Percentiles rank a stretch among this genome's conserved stretches.
Conservation (phyloP, 176 grass and related monocot species). For the Oropetium thomaeum region DNA sequence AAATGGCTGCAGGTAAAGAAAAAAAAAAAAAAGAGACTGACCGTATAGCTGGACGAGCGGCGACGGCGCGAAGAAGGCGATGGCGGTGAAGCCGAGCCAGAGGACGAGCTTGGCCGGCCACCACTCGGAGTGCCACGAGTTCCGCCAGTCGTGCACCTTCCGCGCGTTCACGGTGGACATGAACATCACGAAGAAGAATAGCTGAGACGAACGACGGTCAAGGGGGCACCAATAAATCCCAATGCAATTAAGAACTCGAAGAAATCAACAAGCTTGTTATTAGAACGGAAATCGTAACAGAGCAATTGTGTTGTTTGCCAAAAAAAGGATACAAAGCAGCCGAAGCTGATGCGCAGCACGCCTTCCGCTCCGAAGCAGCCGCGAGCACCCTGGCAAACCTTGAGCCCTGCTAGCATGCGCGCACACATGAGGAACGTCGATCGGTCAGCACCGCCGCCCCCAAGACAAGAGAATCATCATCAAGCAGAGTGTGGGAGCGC, state of each 20-base stretch:
- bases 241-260: neutral
- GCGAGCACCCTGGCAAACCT: constrained; percentile 49
- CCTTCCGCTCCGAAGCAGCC: constrained; percentile 86
- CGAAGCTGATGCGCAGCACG: constrained; percentile 88
- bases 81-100: constrained; percentile 70
- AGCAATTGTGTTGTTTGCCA: neutral
- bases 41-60: constrained; percentile 86
- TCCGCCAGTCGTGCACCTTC: constrained; percentile 67
- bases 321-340: constrained; percentile 83
- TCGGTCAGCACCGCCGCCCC: neutral
- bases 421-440: neutral
- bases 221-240: neutral
- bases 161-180: constrained; percentile 60
- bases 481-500: accelerated
- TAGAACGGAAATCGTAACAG: neutral
- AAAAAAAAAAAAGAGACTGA: constrained; percentile 24
- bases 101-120: constrained; percentile 83
- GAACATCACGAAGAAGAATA: constrained; percentile 99
- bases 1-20: neutral
- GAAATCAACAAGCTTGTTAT: neutral
- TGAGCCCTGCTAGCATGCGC: constrained; percentile 53
- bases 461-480: no score
- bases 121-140: constrained; percentile 98
- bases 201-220: constrained; percentile 28
- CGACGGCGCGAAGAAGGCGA: constrained; percentile 81